Evolutionary conservation across 2,329 filamentous ascomycete species (phyloP), one percentile per base, ranked within the genome.

Genomic region (Akanthomyces lecanii): DNA sequence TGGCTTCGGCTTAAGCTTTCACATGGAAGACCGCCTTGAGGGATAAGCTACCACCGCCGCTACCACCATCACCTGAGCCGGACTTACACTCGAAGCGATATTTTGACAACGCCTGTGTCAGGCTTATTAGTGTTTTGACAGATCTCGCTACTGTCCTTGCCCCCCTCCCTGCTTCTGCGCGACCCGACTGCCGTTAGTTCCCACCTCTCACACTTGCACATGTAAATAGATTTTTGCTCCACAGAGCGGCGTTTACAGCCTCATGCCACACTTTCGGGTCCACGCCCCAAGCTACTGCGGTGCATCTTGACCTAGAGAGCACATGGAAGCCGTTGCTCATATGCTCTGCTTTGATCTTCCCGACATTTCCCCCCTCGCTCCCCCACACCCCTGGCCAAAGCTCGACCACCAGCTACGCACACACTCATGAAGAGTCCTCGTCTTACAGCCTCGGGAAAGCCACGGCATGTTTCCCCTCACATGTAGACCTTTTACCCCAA

Each of bases 131-230:
- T 40, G 21, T 33, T 11, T 4, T 42, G 14, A 16, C 33, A 59
- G 56, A 59, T 59, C 56, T 51, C 56, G 33, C 36, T 36, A 51
- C 45, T 21, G 16, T 48, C 10, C 45, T 30, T 40, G 4, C 16
- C 18, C 45, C 56, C 23, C 47, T 21, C 7, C 14, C 21, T 14
- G 30, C 44, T 42, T 10, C 56, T 59, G 45, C 53, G 53, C 55
- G 50, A 40, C 55, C 55, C 55, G 55, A 48, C 30, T 58, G 55
- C 55, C 55, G 55, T 58, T 58, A 48, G 55, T 47, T 33, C 28
- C 5, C 23, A 11, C 42, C 18, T 28, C 28, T 3, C 56, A 1
- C 28, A 45, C 25, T 61, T 44, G 47, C 58, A 61, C 58, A 30
- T 61, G 58, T 47, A 44, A 61, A 61, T 53, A 14, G 18, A 33